A percentile compares a stretch with the other conserved stretches of the same genome.
Conservation (phyloP, 225 moss, liverwort and hornwort genomes). For the Marchantia paleacea region DNA sequence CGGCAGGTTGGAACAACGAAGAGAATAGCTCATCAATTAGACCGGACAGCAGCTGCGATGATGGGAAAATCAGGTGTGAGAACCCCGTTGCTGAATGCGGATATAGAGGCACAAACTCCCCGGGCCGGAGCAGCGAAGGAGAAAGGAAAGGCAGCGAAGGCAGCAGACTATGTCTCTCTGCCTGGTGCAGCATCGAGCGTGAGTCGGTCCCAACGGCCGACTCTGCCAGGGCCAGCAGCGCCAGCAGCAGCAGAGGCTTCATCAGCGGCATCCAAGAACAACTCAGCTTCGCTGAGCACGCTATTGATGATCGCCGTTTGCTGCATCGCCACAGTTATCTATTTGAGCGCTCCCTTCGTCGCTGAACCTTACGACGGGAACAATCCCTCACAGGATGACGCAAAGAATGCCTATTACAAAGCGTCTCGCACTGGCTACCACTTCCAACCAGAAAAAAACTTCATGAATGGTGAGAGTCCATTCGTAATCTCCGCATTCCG, state of each 20-base stretch:
- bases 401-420: slow-evolving; percentile 13
- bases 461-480: slow-evolving; percentile 32
- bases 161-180: slow-evolving; percentile 13
- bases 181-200: slow-evolving; percentile 1
- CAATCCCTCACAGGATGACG: background rate
- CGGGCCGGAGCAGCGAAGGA: background rate
- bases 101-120: slow-evolving; percentile 22
- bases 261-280: background rate
- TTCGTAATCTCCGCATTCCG: background rate
- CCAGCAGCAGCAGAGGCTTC: background rate
- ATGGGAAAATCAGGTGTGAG: slow-evolving; percentile 17
- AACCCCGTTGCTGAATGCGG: slow-evolving; percentile 21
- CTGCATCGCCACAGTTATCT: slow-evolving; percentile 30
- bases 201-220: background rate
- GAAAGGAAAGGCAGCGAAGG: background rate
- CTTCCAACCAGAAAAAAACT: slow-evolving; percentile 40
- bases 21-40: background rate
- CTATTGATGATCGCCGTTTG: slow-evolving; percentile 23
- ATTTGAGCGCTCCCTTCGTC: slow-evolving; percentile 29
- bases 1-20: background rate
- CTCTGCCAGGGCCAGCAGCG: background rate
- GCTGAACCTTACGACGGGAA: slow-evolving; percentile 15
- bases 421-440: slow-evolving; percentile 31
- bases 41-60: slow-evolving; percentile 2
- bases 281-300: slow-evolving; percentile 14